phyloP scores from a whole-genome alignment of 345 rosid genomes.

The Acer negundo region DNA sequence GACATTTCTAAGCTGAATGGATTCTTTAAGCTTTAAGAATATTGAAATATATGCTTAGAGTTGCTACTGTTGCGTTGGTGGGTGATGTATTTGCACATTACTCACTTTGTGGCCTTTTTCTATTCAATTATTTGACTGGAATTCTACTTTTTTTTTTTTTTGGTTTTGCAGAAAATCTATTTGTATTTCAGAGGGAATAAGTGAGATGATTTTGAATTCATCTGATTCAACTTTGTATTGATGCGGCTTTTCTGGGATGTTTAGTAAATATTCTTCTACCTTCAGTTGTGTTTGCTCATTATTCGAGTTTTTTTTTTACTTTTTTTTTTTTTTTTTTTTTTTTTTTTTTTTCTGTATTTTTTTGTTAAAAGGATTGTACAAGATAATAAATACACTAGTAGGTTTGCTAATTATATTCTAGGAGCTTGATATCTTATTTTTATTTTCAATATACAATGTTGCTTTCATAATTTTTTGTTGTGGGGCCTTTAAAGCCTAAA shows the following conservation, averaged over 20 bases:
- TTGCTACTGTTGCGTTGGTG: neutral
- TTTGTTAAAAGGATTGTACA: neutral
- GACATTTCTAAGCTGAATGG: neutral
- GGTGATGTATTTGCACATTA: neutral
- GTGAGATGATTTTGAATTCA: slow-evolving; percentile 32
- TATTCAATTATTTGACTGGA: neutral
- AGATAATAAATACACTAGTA: neutral
- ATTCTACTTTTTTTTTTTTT: neutral
- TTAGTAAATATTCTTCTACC: slow-evolving; percentile 15
- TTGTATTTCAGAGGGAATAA: slow-evolving; percentile 80
- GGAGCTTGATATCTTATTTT: neutral
- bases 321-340: no score
- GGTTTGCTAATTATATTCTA: slow-evolving; percentile 8
- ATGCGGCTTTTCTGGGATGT: neutral
- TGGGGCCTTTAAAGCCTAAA: no score
- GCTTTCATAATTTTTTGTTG: neutral
- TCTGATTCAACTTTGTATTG: neutral
- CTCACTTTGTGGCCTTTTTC: neutral
- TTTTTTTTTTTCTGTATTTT: neutral
- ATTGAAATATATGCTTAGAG: neutral
- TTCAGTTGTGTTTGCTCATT: neutral
- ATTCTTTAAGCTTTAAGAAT: neutral
- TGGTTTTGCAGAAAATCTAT: slow-evolving; percentile 72
- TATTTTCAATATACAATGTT: neutral
- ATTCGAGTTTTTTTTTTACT: neutral